These are phyloP conservation scores for Thermomucor indicae-seudaticae DNA, from an alignment of 371 early-diverging fungal species.

Conservation along the genomic window DNA sequence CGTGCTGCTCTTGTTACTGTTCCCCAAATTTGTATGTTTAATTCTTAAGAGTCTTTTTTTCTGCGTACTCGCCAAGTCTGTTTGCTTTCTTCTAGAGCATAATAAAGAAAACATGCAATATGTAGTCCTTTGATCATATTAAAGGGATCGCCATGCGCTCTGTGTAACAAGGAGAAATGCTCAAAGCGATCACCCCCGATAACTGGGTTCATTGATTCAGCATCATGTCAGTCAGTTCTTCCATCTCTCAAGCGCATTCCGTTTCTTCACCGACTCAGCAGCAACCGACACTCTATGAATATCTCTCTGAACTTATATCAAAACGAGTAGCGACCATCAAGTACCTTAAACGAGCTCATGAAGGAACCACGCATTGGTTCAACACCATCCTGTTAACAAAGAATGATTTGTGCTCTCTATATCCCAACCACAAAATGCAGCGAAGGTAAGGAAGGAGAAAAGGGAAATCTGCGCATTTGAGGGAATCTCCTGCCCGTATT, in stretches of 20 bases:
- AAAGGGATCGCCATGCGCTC: too few species aligned
- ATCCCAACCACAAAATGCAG: constrained; percentile 39
- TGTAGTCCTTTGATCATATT: too few species aligned
- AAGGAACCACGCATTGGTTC: constrained; percentile 56
- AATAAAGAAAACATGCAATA: too few species aligned
- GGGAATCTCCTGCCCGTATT: neutral
- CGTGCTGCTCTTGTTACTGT: too few species aligned
- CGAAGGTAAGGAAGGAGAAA: constrained; percentile 20
- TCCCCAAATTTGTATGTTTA: too few species aligned
- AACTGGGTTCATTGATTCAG: too few species aligned
- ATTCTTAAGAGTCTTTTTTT: too few species aligned
- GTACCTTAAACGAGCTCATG: constrained; percentile 56
- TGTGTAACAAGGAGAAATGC: too few species aligned
- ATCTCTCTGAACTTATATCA: constrained; percentile 55
- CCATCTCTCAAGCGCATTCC: neutral
- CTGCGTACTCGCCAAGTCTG: too few species aligned
- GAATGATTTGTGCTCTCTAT: constrained; percentile 40
- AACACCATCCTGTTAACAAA: constrained; percentile 55
- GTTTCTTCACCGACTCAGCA: constrained; percentile 1
- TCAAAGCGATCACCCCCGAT: too few species aligned
- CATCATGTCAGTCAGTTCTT: constrained; percentile 8
- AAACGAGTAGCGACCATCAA: constrained; percentile 65
- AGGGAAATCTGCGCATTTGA: neutral
- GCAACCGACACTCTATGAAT: constrained; percentile 41
- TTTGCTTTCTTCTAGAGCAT: too few species aligned